Conservation (phyloP, 495 filamentous ascomycete species). For the Penicillium ochrochloron region DNA sequence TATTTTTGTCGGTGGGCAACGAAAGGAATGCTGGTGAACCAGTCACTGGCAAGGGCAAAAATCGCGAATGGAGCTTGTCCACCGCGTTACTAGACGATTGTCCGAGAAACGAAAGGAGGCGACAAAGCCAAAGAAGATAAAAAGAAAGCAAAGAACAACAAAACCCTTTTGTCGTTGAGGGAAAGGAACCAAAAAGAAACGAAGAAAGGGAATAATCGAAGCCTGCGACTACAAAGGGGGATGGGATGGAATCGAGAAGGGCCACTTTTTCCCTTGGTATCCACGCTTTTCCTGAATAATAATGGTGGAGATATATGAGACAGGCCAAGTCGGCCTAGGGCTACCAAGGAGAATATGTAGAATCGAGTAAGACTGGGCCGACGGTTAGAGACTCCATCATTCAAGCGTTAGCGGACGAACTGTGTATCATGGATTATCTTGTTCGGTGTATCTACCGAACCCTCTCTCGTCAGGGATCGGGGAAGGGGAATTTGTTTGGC, state of each 20-base stretch:
- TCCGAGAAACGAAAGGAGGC: conserved; percentile 24
- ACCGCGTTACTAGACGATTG: conserved; percentile 27
- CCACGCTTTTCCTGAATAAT: conserved; percentile 7
- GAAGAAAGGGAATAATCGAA: conserved; percentile 10
- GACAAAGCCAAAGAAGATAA: conserved; percentile 20
- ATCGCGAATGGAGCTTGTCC: conserved; percentile 25
- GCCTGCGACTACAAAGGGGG: conserved; percentile 13
- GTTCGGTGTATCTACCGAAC: not conserved
- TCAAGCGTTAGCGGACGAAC: not conserved
- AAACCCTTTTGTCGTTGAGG: conserved; percentile 12
- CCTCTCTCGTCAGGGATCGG: conserved; percentile 5
- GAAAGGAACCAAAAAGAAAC: conserved; percentile 14
- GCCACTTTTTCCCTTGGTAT: conserved; percentile 10
- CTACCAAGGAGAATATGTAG: conserved; percentile 20
- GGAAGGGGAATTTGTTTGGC: conserved; percentile 10
- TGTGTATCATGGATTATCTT: conserved; percentile 13
- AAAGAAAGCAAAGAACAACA: conserved; percentile 23
- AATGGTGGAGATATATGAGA: conserved; percentile 26
- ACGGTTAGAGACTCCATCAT: not conserved
- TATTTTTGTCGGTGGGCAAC: conserved; percentile 39
- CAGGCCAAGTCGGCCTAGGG: conserved; percentile 22
- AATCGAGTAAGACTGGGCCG: conserved; percentile 24
- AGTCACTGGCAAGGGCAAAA: conserved; percentile 33
- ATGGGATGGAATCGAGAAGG: conserved; percentile 3
- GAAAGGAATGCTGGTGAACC: conserved; percentile 48